phyloP scores from a whole-genome alignment of 2,329 filamentous ascomycete genomes.

The Fonsecaea multimorphosa region DNA sequence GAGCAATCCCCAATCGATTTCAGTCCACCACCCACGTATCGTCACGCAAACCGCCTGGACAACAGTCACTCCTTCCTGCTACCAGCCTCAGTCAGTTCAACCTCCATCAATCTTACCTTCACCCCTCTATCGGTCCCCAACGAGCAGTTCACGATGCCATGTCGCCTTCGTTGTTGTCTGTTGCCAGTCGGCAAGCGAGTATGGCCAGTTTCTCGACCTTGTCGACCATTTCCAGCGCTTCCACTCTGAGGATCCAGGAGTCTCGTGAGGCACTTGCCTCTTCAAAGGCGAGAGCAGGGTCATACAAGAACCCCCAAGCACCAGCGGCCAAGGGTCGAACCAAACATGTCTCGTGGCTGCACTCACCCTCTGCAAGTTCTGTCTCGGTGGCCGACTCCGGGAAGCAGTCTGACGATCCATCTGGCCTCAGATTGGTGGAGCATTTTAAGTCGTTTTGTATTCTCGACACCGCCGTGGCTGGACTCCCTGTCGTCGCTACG shows the following conservation, averaged over 20 bases:
- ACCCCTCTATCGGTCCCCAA: slow-evolving; percentile 24
- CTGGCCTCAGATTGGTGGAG: slow-evolving; percentile 31
- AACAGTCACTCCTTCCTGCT: slow-evolving; percentile 32
- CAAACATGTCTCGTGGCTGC: slow-evolving; percentile 34
- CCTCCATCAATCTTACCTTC: slow-evolving; percentile 35
- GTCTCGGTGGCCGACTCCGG: slow-evolving; percentile 11
- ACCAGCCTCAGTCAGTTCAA: slow-evolving; percentile 36
- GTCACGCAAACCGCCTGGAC: slow-evolving; percentile 3
- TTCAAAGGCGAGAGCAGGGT: not conserved
- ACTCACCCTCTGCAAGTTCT: slow-evolving; percentile 29
- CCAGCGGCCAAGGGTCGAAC: not conserved
- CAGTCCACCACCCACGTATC: slow-evolving; percentile 19
- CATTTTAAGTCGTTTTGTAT: slow-evolving; percentile 43
- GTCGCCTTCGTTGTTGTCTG: slow-evolving; percentile 20
- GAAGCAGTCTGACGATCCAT: not conserved
- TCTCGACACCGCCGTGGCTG: slow-evolving; percentile 36
- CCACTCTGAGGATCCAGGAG: slow-evolving; percentile 32
- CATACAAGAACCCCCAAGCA: not conserved
- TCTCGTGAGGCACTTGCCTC: slow-evolving; percentile 26
- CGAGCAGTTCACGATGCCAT: slow-evolving; percentile 22
- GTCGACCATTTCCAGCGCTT: slow-evolving; percentile 27
- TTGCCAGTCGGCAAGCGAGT: slow-evolving; percentile 31
- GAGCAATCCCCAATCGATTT: slow-evolving; percentile 25
- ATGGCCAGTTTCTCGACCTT: slow-evolving; percentile 34
- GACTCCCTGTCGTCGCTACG: slow-evolving; percentile 38